Base-by-base conservation (phyloP, 2,329 filamentous ascomycete genomes). In the Calonectria leucothoes region DNA sequence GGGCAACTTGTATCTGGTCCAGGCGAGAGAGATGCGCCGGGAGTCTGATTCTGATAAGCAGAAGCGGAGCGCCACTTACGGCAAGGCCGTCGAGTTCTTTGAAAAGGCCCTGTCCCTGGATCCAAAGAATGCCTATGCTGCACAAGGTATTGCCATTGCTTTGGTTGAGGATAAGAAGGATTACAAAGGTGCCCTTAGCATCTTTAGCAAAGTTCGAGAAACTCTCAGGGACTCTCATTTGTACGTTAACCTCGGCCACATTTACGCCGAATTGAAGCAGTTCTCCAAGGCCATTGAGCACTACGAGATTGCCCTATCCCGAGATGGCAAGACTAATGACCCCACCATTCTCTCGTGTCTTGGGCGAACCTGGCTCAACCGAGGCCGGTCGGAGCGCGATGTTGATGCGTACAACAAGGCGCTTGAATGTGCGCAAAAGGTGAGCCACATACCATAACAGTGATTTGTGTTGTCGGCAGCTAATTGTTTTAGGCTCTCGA, bases 41-140 rank as follows among this genome's bases (percentile, higher is more conserved):
- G 94, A 97, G 74, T 94, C 94, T 0, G 97, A 98, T 11, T 89
- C 92, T 73, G 96, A 99, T 73, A 98, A 95, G 85, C 94, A 98
- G 80, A 98, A 97, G 87, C 93, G 96, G 67, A 94, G 93, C 71
- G 94, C 94, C 78, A 93, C 92, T 74, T 99, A 98, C 82, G 92
- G 93, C 82, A 95, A 96, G 78, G 96, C 97, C 0, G 96, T 98
- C 14, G 97, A 99, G 82, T 99, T 99, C 85, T 99, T 98, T 80
- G 97, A 98, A 83, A 99, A 99, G 86, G 96, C 96, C 6, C 88
- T 99, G 27, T 95, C 97, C 75, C 88, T 99, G n/a, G 97, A 99
- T 81, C 93, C 95, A 0, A 95, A 94, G 86, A 99, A 98, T 79
- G 96, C 97, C 0, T 98, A 98, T 83, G 97, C 97, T 10, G 97